Percentiles rank a stretch among this genome's conserved stretches.
Conservation (phyloP, 2,329 filamentous ascomycete genomes). For the Fusarium sp. region DNA sequence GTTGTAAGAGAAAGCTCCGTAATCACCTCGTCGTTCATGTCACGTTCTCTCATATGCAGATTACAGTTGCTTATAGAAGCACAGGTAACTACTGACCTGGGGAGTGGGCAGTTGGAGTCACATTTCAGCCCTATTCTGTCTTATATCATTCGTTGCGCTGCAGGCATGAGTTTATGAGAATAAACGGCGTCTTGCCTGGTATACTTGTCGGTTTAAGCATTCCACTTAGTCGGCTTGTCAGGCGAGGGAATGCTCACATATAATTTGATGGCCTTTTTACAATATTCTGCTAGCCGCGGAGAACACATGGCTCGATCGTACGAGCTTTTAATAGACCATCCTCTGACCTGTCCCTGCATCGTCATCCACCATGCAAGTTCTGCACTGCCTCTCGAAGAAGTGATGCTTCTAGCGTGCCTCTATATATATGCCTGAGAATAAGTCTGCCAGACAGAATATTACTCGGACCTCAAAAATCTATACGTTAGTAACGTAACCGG, state of each 20-base stretch:
- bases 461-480: background rate
- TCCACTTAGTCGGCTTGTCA: background rate
- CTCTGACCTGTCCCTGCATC: constrained; percentile 16
- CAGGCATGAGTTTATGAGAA: background rate
- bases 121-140: background rate
- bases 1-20: no score
- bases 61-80: no score
- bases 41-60: no score
- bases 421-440: background rate
- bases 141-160: background rate
- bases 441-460: background rate
- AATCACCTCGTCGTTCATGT: no score
- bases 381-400: constrained; percentile 34
- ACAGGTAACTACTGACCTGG: no score
- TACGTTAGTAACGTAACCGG: background rate
- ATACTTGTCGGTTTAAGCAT: background rate
- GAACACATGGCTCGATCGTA: background rate
- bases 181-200: background rate
- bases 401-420: constrained; percentile 16
- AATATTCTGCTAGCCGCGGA: background rate
- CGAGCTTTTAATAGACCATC: constrained; percentile 27
- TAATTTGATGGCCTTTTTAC: background rate
- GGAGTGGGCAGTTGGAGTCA: background rate
- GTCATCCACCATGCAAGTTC: constrained; percentile 5
- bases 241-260: background rate